phyloP scores from a whole-genome alignment of 2,329 filamentous ascomycete genomes.

The Colletotrichum echinochloae region DNA sequence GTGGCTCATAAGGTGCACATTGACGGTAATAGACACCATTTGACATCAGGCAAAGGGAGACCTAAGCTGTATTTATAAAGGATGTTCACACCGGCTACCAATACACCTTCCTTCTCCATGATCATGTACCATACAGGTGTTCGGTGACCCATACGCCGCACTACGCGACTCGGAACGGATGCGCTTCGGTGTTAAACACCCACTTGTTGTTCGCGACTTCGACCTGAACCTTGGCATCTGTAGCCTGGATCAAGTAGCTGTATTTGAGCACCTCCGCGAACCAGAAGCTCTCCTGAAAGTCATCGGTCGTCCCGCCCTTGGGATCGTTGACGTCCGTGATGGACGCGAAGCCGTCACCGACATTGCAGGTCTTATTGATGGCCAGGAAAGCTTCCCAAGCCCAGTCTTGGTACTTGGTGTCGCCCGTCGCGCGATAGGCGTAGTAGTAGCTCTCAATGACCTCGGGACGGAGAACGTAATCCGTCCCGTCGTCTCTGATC shows the following conservation, averaged over 20 bases:
- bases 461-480: slow-evolving; percentile 81
- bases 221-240: slow-evolving; percentile 67
- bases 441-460: slow-evolving; percentile 90
- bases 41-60: not conserved
- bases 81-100: slow-evolving; percentile 14
- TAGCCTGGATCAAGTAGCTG: slow-evolving; percentile 76
- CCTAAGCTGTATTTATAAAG: slow-evolving; percentile 21
- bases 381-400: slow-evolving; percentile 82
- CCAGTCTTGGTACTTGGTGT: slow-evolving; percentile 83
- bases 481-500: slow-evolving; percentile 60
- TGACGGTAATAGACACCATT: not conserved
- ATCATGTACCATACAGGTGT: slow-evolving; percentile 1
- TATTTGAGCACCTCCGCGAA: slow-evolving; percentile 93
- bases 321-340: slow-evolving; percentile 73
- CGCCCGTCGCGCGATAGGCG: slow-evolving; percentile 82
- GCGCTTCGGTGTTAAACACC: slow-evolving; percentile 64
- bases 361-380: slow-evolving; percentile 73
- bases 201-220: slow-evolving; percentile 61
- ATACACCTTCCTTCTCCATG: not conserved
- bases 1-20: slow-evolving; percentile 54
- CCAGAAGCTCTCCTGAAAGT: slow-evolving; percentile 89
- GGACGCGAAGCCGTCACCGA: slow-evolving; percentile 74
- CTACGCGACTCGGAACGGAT: slow-evolving; percentile 51
- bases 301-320: slow-evolving; percentile 69
- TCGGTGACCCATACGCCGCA: not conserved